Evolutionary conservation across 2,329 filamentous ascomycete genomes (phyloP).

Genomic region (Falciphora oryzae): DNA sequence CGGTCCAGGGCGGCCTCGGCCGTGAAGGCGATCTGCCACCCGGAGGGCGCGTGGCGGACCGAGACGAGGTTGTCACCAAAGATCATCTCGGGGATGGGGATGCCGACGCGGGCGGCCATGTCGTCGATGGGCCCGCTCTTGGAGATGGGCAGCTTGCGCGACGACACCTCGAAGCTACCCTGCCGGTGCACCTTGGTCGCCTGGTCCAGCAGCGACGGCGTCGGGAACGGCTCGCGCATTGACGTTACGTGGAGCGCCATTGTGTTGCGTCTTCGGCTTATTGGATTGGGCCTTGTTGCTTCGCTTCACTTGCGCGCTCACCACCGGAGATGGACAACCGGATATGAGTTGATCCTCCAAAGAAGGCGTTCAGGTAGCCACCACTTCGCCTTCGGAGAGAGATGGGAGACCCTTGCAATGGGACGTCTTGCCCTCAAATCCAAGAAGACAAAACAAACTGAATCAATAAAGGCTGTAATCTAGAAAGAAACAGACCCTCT

Average conservation of each 20-base stretch:
- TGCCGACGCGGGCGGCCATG: slow-evolving; percentile 72
- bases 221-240: slow-evolving; percentile 49
- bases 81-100: slow-evolving; percentile 96
- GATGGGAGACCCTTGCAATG: too few relatives aligned
- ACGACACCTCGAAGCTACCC: slow-evolving; percentile 66
- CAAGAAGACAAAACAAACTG: background rate
- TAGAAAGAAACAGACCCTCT: background rate
- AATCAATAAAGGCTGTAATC: background rate
- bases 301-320: too few relatives aligned
- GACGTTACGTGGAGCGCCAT: slow-evolving; percentile 29
- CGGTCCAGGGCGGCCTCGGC: slow-evolving; percentile 81
- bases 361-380: background rate
- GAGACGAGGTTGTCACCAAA: slow-evolving; percentile 89
- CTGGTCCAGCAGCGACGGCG: slow-evolving; percentile 40
- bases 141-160: slow-evolving; percentile 89
- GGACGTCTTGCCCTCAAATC: background rate
- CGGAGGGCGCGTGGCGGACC: slow-evolving; percentile 65
- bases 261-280: background rate
- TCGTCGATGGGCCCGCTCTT: slow-evolving; percentile 86
- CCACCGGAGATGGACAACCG: too few relatives aligned
- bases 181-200: slow-evolving; percentile 54
- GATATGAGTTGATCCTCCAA: background rate
- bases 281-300: too few relatives aligned
- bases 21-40: slow-evolving; percentile 76
- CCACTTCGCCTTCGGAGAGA: too few relatives aligned